A percentile compares a stretch with the other conserved stretches of the same genome.
These are phyloP conservation scores for Pythium periplocum DNA, from an alignment of 352 stramenopile genomes.

Conservation along the genomic window DNA sequence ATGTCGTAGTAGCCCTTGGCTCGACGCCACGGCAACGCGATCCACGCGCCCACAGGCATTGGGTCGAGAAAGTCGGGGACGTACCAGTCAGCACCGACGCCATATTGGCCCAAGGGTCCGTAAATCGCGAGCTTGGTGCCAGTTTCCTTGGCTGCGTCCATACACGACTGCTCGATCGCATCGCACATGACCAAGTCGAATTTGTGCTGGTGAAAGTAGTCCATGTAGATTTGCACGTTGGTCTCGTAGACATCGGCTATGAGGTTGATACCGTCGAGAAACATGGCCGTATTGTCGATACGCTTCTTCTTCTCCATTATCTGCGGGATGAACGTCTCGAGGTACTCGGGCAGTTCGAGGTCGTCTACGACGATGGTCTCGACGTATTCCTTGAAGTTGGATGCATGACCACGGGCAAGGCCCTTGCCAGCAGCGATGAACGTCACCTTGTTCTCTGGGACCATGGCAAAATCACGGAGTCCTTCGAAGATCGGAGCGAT, in stretches of 20 bases:
- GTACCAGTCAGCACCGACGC: constrained; percentile 18
- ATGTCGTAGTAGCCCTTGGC: constrained; percentile 17
- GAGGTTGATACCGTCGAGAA: constrained; percentile 15
- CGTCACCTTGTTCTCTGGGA: constrained; percentile 15
- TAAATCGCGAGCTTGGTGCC: constrained; percentile 20
- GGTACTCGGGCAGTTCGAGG: constrained; percentile 14
- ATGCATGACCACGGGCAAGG: constrained; percentile 12
- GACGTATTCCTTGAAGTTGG: constrained; percentile 14
- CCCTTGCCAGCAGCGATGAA: constrained; percentile 11
- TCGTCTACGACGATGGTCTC: constrained; percentile 8
- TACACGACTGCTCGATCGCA: constrained; percentile 17
- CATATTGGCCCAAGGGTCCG: constrained; percentile 15
- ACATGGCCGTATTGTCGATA: constrained; percentile 19
- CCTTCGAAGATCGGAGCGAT: constrained; percentile 20
- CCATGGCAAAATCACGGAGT: constrained; percentile 10
- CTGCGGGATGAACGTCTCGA: constrained; percentile 16
- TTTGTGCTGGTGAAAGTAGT: constrained; percentile 10
- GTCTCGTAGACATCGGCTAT: constrained; percentile 20
- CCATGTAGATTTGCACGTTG: constrained; percentile 16
- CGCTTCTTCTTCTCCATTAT: constrained; percentile 18
- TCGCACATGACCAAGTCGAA: constrained; percentile 20
- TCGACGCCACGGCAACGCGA: constrained; percentile 17
- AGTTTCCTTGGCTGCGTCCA: constrained; percentile 16
- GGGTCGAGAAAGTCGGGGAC: constrained; percentile 20
- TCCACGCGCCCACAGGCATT: constrained; percentile 19